These are phyloP conservation scores for Chlorella ohadii DNA, from an alignment of 139 green algal species.

Conservation along the genomic window DNA sequence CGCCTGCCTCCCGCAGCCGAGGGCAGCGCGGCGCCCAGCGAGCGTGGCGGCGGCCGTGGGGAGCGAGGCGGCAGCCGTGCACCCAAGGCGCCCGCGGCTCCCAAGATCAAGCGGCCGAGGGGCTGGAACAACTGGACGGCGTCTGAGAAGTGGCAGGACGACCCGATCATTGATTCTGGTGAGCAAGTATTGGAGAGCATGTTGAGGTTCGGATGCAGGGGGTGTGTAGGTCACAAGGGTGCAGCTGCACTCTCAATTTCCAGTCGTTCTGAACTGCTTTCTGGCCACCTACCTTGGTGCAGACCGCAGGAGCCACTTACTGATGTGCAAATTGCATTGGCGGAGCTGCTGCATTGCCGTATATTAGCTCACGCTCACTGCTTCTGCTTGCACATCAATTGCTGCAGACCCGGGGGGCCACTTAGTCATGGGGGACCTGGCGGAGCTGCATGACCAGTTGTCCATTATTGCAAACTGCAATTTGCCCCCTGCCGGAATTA, in stretches of 20 bases:
- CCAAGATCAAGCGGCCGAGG: slow-evolving; percentile 18
- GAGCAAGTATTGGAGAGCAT: too few relatives aligned
- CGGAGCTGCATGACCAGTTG: slow-evolving; percentile 20
- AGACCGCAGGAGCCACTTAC: too few relatives aligned
- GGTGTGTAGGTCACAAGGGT: too few relatives aligned
- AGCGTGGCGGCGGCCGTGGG: neutral
- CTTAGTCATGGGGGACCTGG: slow-evolving; percentile 25
- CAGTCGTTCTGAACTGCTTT: too few relatives aligned
- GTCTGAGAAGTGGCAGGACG: slow-evolving; percentile 24
- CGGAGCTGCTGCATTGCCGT: too few relatives aligned
- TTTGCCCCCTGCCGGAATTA: too few relatives aligned
- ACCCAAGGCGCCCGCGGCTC: neutral
- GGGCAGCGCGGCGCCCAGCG: neutral
- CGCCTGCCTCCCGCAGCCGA: neutral
- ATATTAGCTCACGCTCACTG: too few relatives aligned
- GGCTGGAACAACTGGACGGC: slow-evolving; percentile 27
- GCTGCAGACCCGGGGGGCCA: slow-evolving; percentile 21
- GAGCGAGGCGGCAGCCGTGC: neutral
- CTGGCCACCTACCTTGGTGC: too few relatives aligned
- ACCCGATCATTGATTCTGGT: slow-evolving; percentile 8
- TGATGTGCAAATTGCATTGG: too few relatives aligned
- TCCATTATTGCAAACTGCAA: neutral
- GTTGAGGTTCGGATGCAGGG: too few relatives aligned
- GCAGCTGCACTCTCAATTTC: too few relatives aligned
- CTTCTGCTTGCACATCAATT: too few relatives aligned